Percentiles rank a stretch among this genome's conserved stretches.
phyloP scores from a whole-genome alignment of 129 eudicot species.

The Escallonia rubra region DNA sequence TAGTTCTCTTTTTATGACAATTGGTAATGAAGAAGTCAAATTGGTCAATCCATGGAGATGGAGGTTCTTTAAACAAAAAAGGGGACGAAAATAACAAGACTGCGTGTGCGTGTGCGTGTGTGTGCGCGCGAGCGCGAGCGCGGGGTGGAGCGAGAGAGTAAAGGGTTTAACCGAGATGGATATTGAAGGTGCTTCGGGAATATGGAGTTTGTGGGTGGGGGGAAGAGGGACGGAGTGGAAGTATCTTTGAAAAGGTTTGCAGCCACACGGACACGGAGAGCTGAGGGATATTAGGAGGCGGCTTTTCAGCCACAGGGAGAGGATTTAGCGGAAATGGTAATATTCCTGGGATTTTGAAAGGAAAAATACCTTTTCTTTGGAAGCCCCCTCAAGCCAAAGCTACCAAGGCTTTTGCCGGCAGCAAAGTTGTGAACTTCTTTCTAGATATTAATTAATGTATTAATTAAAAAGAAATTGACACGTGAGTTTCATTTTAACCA shows the following conservation, averaged over 20 bases:
- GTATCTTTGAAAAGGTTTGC: constrained; percentile 1
- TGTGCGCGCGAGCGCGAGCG: too few relatives aligned
- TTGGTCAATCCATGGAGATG: constrained; percentile 3
- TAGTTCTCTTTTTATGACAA: constrained; percentile 16
- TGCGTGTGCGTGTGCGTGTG: too few relatives aligned
- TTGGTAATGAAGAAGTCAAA: neutral
- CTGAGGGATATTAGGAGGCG: constrained; percentile 28
- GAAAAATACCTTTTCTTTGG: too few relatives aligned
- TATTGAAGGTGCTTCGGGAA: constrained; percentile 9
- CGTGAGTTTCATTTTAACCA: too few relatives aligned
- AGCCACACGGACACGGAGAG: neutral
- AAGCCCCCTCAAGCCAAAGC: too few relatives aligned
- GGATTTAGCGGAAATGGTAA: constrained; percentile 29
- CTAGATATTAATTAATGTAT: too few relatives aligned
- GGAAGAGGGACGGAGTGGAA: neutral
- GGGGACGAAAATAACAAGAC: constrained; percentile 14
- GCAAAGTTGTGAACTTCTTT: too few relatives aligned
- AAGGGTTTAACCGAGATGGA: constrained; percentile 9
- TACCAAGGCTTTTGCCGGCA: too few relatives aligned
- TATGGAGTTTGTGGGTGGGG: constrained; percentile 8
- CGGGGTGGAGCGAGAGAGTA: too few relatives aligned
- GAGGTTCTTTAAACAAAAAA: neutral
- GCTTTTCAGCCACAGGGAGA: constrained; percentile 63
- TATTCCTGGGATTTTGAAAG: too few relatives aligned
- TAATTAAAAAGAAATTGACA: too few relatives aligned